A percentile compares a stretch with the other conserved stretches of the same genome.
Conservation (phyloP, 805 yeast genomes). For the Hanseniaspora singularis region DNA sequence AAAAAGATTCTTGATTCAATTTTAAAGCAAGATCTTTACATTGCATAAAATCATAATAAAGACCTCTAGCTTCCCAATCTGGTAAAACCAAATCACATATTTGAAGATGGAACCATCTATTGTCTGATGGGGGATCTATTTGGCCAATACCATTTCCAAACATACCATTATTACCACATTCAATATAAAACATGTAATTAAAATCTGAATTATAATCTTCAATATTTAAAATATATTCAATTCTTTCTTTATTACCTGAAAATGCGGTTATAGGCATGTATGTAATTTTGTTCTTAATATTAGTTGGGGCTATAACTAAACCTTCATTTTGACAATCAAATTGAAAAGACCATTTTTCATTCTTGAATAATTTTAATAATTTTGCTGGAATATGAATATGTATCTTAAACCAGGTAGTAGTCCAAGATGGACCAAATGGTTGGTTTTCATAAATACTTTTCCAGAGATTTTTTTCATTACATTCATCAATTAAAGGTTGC, state of each 20-base stretch:
- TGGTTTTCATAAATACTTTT: slow-evolving; percentile 55
- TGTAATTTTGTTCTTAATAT: slow-evolving; percentile 13
- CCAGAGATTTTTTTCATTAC: slow-evolving; percentile 52
- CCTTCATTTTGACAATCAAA: slow-evolving; percentile 89
- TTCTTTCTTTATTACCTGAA: slow-evolving; percentile 64
- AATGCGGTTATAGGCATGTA: slow-evolving; percentile 68
- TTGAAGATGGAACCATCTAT: slow-evolving; percentile 54
- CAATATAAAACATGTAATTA: slow-evolving; percentile 58
- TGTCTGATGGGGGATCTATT: slow-evolving; percentile 59
- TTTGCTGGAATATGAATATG: slow-evolving; percentile 38
- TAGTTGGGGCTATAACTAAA: slow-evolving; percentile 54
- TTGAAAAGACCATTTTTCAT: slow-evolving; percentile 49
- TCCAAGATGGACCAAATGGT: slow-evolving; percentile 89
- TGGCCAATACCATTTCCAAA: slow-evolving; percentile 58
- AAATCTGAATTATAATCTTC: slow-evolving; percentile 38
- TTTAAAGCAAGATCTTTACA: slow-evolving; percentile 87
- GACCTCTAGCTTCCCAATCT: slow-evolving; percentile 63
- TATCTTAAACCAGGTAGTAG: slow-evolving; percentile 85
- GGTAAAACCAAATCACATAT: slow-evolving; percentile 74
- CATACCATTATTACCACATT: slow-evolving; percentile 90
- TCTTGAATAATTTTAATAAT: slow-evolving; percentile 27
- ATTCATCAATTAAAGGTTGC: slow-evolving; percentile 31
- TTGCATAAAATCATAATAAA: slow-evolving; percentile 74
- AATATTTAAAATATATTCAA: slow-evolving; percentile 37
- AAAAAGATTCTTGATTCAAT: slow-evolving; percentile 61